Conservation (phyloP, 306 rosid genomes). For the Prunus persica region DNA sequence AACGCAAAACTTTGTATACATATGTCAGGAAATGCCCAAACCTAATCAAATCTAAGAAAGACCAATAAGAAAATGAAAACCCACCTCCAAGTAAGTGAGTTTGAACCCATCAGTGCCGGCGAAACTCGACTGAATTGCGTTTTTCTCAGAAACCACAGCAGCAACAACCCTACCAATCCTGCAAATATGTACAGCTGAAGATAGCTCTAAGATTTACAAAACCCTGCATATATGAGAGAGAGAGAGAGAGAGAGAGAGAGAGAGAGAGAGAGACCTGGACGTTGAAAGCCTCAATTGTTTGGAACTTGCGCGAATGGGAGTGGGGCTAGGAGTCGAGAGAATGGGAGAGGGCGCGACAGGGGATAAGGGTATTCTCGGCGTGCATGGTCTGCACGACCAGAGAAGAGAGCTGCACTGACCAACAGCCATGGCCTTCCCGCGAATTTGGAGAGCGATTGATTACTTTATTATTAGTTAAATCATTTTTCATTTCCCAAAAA, state of each 20-base stretch:
- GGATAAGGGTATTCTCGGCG: slow-evolving; percentile 25
- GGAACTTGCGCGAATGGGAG: slow-evolving; percentile 25
- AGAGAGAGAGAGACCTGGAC: slow-evolving; percentile 40
- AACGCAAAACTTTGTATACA: slow-evolving; percentile 4
- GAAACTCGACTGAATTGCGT: slow-evolving; percentile 43
- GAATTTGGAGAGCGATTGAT: background rate
- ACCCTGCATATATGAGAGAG: background rate
- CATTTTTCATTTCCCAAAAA: background rate
- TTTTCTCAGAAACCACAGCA: slow-evolving; percentile 64
- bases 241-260: slow-evolving; percentile 19
- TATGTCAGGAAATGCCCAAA: slow-evolving; percentile 9
- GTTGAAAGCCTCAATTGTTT: slow-evolving; percentile 28
- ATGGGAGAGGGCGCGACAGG: slow-evolving; percentile 22
- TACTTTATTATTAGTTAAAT: background rate
- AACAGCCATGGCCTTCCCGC: slow-evolving; percentile 47
- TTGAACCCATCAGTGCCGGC: slow-evolving; percentile 57
- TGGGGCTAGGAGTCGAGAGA: slow-evolving; percentile 16
- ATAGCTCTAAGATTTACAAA: background rate
- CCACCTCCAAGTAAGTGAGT: slow-evolving; percentile 85
- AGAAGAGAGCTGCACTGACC: slow-evolving; percentile 43
- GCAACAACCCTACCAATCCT: slow-evolving; percentile 48
- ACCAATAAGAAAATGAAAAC: slow-evolving; percentile 25
- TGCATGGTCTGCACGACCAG: slow-evolving; percentile 29
- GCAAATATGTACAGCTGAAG: slow-evolving; percentile 11
- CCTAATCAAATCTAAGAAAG: slow-evolving; percentile 21